These are phyloP conservation scores for Nothophoma quercina DNA, from an alignment of 2,329 filamentous ascomycete genomes.

Conservation along the genomic window DNA sequence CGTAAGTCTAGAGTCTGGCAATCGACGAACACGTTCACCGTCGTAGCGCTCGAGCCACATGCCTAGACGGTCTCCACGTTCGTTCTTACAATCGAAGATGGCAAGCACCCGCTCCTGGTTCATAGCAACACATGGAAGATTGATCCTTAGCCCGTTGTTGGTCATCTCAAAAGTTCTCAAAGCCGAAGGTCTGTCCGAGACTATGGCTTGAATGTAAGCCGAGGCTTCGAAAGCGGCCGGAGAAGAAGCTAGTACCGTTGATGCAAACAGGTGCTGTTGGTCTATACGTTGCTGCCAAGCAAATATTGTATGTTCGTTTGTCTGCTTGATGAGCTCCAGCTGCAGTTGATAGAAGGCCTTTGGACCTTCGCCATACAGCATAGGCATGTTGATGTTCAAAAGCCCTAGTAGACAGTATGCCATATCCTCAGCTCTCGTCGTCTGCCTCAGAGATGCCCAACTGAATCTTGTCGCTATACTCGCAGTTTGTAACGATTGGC, in stretches of 20 bases:
- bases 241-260: neutral
- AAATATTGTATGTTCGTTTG: neutral
- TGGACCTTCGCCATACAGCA: constrained; percentile 37
- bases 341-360: constrained; percentile 22
- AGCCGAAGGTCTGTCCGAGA: neutral
- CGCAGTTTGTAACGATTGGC: neutral
- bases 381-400: constrained; percentile 34
- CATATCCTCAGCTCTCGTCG: constrained; percentile 25
- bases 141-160: neutral
- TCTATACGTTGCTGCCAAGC: neutral
- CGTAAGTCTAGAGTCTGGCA: no score
- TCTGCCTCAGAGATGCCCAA: neutral
- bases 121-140: no score
- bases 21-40: no score
- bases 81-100: no score
- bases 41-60: no score
- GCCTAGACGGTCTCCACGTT: no score
- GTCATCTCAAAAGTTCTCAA: neutral
- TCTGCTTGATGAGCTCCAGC: constrained; percentile 18
- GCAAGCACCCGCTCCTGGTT: no score
- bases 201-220: neutral
- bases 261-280: neutral
- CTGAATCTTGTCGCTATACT: neutral
- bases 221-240: neutral
- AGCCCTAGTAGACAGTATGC: constrained; percentile 39